Evolutionary conservation across 1,284 basidiomycete genomes (phyloP), one percentile per base, ranked within the genome.

Genomic region (Moesziomyces antarcticus): DNA sequence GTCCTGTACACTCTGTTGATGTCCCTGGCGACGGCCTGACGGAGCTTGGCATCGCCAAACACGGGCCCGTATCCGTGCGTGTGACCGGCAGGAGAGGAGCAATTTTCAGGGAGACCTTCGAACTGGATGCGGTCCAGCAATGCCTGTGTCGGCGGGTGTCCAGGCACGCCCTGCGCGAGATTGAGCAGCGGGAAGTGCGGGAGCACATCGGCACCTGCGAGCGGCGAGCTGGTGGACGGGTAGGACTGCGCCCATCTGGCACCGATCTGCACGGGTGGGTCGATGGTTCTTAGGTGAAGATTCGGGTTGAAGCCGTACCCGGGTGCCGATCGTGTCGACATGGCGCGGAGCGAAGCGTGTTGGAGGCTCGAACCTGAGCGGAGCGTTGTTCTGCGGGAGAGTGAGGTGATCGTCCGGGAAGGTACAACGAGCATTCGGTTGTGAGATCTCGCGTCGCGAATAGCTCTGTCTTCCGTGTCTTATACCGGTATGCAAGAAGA

Each of bases 21-120:
- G 84, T 94, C 91, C 10, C 86, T 84, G 0, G 88, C 89, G 20
- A 93, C 83, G 0, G 88, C 89, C 27, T 86, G 71, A 21, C 91
- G 86, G 20, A 94, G 82, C 1, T 77, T 79, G 0, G 83, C 82
- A 66, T 92, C 90, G 3, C 93, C 93, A 51, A 89, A 86, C 59
- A 89, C 90, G 1, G 87, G 85, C 6, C 89, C 88, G 71, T 95
- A 95, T 8, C 89, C 88, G 76, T 89, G 73, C 54, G 85, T 79
- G 0, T 70, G 66, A 20, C 58, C 66, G 25, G 58, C 62, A n/a
- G 67, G 62, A 3, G 50, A 50, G 42, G 61, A 40, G 1, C 25
- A 42, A 13, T 71, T 63, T 25, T 70, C 63, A 9, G 67, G 59
- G 18, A 22, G 51, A 2, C 54, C 24, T 37, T 77, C 67, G 46